phyloP scores from a whole-genome alignment of 345 rosid genomes.

The Arabidopsis thaliana region TAIR10.1 NC_003074.8:18675501-18676000 shows the following conservation, averaged over 20 bases:
- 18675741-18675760: background rate
- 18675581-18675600: background rate
- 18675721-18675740: background rate
- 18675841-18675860: too few species aligned
- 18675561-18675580: conserved; percentile 13
- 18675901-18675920: too few species aligned
- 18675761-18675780: too few species aligned
- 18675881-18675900: too few species aligned
- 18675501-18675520: conserved; percentile 24
- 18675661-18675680: conserved; percentile 13
- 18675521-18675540: conserved; percentile 12
- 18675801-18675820: too few species aligned
- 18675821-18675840: too few species aligned
- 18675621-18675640: conserved; percentile 7
- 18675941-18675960: too few species aligned
- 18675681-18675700: background rate
- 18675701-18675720: background rate
- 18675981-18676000: too few species aligned
- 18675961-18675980: too few species aligned
- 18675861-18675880: too few species aligned
- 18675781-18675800: too few species aligned
- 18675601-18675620: background rate
- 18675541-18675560: conserved; percentile 14
- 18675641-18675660: conserved; percentile 11
- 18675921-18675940: too few species aligned